Evolutionary conservation across 164 flowering plant species (phyloP).

Genomic region (Annona squamosa): DNA sequence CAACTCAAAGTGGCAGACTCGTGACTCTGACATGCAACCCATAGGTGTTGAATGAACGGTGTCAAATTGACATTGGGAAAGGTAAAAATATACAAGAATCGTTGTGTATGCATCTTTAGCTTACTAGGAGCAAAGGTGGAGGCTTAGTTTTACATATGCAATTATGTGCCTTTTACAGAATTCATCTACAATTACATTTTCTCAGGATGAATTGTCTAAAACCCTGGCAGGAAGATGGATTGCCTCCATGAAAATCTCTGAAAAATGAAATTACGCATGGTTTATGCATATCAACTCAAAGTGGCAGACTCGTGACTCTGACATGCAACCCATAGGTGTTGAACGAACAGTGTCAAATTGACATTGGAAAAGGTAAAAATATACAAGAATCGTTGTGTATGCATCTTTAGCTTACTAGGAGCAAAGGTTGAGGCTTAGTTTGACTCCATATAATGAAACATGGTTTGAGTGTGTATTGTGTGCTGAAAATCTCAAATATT

Average conservation of each 20-base stretch:
- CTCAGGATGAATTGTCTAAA: neutral
- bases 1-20: neutral
- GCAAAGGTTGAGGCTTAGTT: neutral
- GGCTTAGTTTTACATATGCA: neutral
- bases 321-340: neutral
- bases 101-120: neutral
- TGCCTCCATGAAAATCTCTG: neutral
- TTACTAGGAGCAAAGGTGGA: neutral
- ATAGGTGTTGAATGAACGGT: neutral
- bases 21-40: neutral
- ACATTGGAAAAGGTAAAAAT: neutral
- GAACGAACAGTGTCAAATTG: neutral
- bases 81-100: neutral
- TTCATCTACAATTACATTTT: neutral
- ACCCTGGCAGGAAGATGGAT: neutral
- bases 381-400: neutral
- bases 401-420: neutral
- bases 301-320: neutral
- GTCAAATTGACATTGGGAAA: neutral
- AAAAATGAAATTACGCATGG: neutral
- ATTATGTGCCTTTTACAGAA: too few species aligned
- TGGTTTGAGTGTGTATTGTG: neutral
- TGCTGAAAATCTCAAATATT: neutral
- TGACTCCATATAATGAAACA: neutral
- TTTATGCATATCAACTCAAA: neutral